Base-by-base conservation (phyloP, 2,329 filamentous ascomycete species). In the Trichophyton rubrum region DNA sequence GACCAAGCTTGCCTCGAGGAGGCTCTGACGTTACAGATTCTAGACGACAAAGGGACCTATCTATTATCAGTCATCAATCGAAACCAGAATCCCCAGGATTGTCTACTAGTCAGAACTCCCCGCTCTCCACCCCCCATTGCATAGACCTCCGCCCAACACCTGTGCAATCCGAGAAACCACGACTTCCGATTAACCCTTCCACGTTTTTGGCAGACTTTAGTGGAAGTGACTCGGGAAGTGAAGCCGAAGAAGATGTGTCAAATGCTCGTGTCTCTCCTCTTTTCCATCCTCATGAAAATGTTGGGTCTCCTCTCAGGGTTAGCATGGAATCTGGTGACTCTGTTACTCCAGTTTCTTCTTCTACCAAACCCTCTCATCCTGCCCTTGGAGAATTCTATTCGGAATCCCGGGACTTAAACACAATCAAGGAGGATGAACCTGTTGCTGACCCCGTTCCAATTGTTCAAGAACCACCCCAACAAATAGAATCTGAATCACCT, bases 401-500 rank as follows among this genome's bases (percentile, higher is more conserved):
- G 0, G 74, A 75, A 56, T 64, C 73, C 8, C 67, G 69, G 2
- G 73, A 75, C 62, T 66, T 75, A 22, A 75, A 74, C 61, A 72
- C 72, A 1, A 76, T 75, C 33, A 70, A 70, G 53, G 75, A 75
- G 63, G 69, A 68, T 38, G 68, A 68, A 58, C 57, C 59, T 47
- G 60, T 61, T 8, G 15, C 49, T 2, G 61, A 40, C n/a, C 51
- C 62, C n/a, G 60, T 62, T 45, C 58, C 59, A 11, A 61, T 64
- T 11, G 22, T 20, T 13, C 13, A 45, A 20, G 56, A 60, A 40
- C 45, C 41, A 22, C 38, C 53, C 20, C 27, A 27, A 7, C 17
- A 55, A 13, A 40, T 3, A 24, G 33, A 60, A 60, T 70, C 73
- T 3, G 89, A 95, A 67, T 95, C 90, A 0, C 90, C 91, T 0